Conservation (phyloP, 139 green algal species). For the Chlamydomonas sphaeroides region DNA sequence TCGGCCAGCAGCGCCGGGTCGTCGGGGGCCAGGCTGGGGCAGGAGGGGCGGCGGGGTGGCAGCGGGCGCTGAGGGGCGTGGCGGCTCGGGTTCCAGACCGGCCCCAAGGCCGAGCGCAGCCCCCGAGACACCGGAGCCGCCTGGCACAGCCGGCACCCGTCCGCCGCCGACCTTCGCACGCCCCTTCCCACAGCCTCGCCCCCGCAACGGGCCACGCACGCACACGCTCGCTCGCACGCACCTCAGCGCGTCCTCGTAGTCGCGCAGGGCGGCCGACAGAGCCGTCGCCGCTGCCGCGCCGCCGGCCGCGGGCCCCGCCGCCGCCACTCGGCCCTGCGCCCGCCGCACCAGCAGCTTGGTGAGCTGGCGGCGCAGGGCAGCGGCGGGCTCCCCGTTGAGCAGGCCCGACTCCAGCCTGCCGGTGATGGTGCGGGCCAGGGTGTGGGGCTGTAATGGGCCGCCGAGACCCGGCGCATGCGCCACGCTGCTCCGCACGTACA, state of each 20-base stretch:
- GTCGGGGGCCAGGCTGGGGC: background rate
- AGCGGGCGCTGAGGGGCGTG: background rate
- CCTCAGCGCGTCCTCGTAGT: constrained; percentile 49
- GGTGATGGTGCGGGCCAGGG: background rate
- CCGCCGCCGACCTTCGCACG: too few relatives aligned
- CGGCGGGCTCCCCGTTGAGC: background rate
- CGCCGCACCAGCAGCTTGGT: constrained; percentile 39
- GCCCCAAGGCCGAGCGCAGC: too few relatives aligned
- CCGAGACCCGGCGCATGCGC: background rate
- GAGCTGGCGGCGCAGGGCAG: constrained; percentile 25
- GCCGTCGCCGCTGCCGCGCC: too few relatives aligned
- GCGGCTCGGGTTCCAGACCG: background rate
- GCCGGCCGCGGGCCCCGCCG: background rate
- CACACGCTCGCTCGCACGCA: too few relatives aligned
- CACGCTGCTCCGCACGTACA: too few relatives aligned
- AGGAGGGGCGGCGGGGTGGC: background rate
- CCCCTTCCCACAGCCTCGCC: too few relatives aligned
- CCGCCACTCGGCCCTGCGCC: constrained; percentile 18
- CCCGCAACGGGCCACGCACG: too few relatives aligned
- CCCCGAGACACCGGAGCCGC: too few relatives aligned
- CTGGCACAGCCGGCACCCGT: too few relatives aligned
- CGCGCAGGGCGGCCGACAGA: constrained; percentile 13
- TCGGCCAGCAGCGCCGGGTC: constrained; percentile 40
- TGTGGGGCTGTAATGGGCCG: too few relatives aligned
- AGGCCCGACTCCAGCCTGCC: constrained; percentile 13